Percentiles rank a stretch among this genome's conserved stretches.
These are phyloP conservation scores for Coemansia sp. DNA, from an alignment of 192 early-diverging fungal genomes.

Conservation along the genomic window DNA sequence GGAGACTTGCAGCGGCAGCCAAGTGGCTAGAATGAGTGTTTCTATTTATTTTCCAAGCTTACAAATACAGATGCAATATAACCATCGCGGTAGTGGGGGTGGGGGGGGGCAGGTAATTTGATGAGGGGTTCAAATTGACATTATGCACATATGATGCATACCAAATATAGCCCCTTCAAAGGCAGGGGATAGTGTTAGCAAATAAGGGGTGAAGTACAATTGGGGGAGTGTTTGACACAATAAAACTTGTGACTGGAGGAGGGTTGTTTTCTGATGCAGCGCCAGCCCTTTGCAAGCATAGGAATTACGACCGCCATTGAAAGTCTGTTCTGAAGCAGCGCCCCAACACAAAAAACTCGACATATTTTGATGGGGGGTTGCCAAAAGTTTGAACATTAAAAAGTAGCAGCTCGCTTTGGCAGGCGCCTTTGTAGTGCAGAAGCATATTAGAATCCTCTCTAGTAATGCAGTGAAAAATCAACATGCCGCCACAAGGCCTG, in stretches of 20 bases:
- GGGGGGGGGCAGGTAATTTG: too few species aligned
- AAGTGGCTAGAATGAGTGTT: not conserved
- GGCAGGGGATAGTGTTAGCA: not conserved
- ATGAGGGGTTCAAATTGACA: not conserved
- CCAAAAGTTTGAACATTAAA: not conserved
- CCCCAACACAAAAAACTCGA: not conserved
- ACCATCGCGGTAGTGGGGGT: conserved; percentile 1
- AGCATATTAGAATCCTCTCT: not conserved
- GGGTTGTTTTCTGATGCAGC: not conserved
- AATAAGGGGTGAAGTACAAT: not conserved
- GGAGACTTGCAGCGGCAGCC: not conserved
- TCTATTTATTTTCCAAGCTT: not conserved
- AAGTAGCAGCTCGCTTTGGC: not conserved
- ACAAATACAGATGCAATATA: conserved; percentile 1
- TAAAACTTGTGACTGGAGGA: not conserved
- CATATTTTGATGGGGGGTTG: not conserved
- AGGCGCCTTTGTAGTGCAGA: not conserved
- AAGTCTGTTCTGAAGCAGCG: not conserved
- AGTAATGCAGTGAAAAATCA: not conserved
- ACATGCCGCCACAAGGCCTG: not conserved
- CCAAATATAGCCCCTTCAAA: not conserved
- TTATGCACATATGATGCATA: not conserved
- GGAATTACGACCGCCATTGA: not conserved
- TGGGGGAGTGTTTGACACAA: not conserved
- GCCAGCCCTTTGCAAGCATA: not conserved